Conservation (phyloP, 257 asterid species). For the Mitragyna speciosa region DNA sequence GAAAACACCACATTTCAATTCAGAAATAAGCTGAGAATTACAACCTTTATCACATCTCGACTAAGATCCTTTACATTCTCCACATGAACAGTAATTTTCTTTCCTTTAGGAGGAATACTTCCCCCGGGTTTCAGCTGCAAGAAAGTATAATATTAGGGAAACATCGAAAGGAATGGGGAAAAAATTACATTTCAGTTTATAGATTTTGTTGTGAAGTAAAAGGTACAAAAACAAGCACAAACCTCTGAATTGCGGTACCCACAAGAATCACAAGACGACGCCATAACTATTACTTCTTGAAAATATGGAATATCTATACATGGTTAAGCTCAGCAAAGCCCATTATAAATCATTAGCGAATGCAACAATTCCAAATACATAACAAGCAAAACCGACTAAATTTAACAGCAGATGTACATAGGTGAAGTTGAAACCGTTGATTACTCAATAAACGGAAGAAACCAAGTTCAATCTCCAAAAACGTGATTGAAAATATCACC, state of each 20-base stretch:
- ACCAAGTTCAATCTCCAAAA: background rate
- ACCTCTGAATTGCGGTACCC: conserved; percentile 98
- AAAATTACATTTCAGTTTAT: background rate
- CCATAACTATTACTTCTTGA: conserved; percentile 93
- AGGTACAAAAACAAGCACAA: conserved; percentile 9
- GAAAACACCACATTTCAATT: background rate
- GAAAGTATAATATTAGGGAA: conserved; percentile 17
- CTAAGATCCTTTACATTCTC: conserved; percentile 70
- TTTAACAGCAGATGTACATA: too few relatives aligned
- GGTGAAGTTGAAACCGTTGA: background rate
- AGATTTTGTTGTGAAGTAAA: background rate
- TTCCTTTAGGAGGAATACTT: conserved; percentile 77
- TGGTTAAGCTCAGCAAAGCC: conserved; percentile 51
- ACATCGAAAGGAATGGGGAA: conserved; percentile 5
- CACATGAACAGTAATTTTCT: conserved; percentile 63
- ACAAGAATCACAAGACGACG: conserved; percentile 83
- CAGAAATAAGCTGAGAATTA: background rate
- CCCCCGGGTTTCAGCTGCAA: conserved; percentile 93
- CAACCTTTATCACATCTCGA: conserved; percentile 93
- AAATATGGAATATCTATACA: conserved; percentile 84
- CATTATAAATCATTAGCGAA: background rate
- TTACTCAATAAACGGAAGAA: background rate
- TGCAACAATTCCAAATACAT: background rate
- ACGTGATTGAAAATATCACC: background rate
- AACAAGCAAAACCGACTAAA: background rate